Evolutionary conservation across 2,329 filamentous ascomycete species (phyloP), one percentile per base, ranked within the genome.

Genomic region (Hymenoscyphus infarciens): DNA sequence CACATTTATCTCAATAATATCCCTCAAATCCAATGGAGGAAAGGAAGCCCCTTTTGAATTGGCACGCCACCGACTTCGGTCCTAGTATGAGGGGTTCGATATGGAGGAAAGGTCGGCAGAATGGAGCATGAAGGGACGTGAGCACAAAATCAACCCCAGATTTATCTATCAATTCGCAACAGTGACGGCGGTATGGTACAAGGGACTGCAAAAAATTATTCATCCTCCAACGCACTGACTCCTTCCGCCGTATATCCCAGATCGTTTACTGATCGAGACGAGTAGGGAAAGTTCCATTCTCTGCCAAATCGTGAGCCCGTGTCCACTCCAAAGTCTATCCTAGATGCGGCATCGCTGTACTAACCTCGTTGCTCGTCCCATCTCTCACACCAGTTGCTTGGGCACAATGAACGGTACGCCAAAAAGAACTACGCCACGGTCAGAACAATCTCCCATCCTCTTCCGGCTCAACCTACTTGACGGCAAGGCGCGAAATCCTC

Each of bases 281-380:
- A 71, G 78, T 83, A 56, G 87, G 87, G 80, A 90, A 90, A 75
- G 82, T 89, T 74, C 87, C 87, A 71, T 82, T 81, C 77, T 87
- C 87, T 89, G 74, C 67, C 64, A 45, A 55, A 60, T 52, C 19
- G 59, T 73, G 35, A 72, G 71, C 56, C 49, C 25, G 49, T 58
- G 60, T 54, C 39, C 39, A 31, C 16, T n/a, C 15, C 16, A 29
- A 42, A 25, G 10, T 5, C 29, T 8, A n/a, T 8, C 57, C 5
- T 7, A 27, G 39, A 54, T 27, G 45, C 19, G 19, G 7, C 2
- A 52, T 52, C 13, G 22, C 5, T 52, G 60, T 64, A 81, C 89
- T 76, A 83, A 96, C 92, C 91, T 80, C 95, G 90, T 84, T 98
- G 95, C 75, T 95, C 91, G 77, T 99, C 94, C 95, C 95, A 99